Base-by-base conservation (phyloP, 75 land plant genomes). In the Larix kaempferi region DNA sequence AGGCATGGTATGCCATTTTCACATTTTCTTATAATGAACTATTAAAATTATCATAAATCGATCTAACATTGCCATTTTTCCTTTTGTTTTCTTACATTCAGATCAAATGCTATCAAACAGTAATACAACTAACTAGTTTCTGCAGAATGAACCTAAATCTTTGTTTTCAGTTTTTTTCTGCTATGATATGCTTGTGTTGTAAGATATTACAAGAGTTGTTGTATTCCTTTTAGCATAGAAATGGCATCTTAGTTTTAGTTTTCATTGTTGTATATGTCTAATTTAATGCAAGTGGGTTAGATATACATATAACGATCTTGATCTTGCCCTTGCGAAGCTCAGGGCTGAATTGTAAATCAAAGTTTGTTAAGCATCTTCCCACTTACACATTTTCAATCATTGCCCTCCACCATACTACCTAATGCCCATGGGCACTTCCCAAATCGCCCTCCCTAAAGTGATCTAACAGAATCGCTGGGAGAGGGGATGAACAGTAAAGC, bases 1-100 rank as follows among this genome's bases (percentile, higher is more conserved):
- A 84, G 64, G 88, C 88, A 57, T 86, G 88, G 88, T 82, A 59
- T 27, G 84, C 35, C 35, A 35, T 17, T 21, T 69, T 19, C 4
- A 69, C 41, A 1, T 37, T 69, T 41, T 41, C 23, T n/a, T 21
- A 49, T 23, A 49, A 49, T 10, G 54, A 49, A 49, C 54, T 49
- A 49, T 49, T 49, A 49, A 10, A 11, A 2, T 49, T 69, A n/a
- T 69, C n/a, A 44, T 17, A 41, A 11, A 39, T 69, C 11, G 19
- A 44, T 22, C 10, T 35, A 10, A 21, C 41, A 22, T 66, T 12
- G 44, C 21, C 41, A 33, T 19, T 37, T 37, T 66, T 2, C n/a
- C 35, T 17, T 14, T 33, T 64, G 29, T 11, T 16, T n/a, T 35
- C 41, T 23, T 69, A 2, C 52, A 41, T 22, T 25, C 69, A 4